phyloP scores from a whole-genome alignment of 352 stramenopile species.

The Pythium oligandrum region DNA sequence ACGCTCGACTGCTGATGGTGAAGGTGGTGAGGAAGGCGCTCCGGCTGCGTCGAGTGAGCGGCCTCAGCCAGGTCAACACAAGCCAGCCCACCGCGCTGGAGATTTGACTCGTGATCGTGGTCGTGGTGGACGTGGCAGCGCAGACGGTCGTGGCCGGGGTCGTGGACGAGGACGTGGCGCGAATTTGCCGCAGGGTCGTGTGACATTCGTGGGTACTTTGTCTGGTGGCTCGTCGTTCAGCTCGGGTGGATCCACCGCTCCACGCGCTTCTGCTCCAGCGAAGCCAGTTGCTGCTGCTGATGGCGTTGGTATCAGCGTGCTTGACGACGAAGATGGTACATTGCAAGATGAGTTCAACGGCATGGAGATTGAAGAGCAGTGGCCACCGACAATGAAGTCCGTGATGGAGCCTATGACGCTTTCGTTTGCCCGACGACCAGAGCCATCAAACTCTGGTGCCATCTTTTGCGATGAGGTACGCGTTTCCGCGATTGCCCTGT shows the following conservation, averaged over 20 bases:
- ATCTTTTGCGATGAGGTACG: slow-evolving; percentile 56
- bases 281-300: slow-evolving; percentile 58
- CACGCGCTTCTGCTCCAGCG: slow-evolving; percentile 23
- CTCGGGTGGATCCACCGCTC: slow-evolving; percentile 26
- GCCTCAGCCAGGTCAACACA: slow-evolving; percentile 17
- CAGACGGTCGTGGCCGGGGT: slow-evolving; percentile 28
- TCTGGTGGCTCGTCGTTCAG: slow-evolving; percentile 79
- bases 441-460: slow-evolving; percentile 50
- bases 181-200: slow-evolving; percentile 55
- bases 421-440: slow-evolving; percentile 56
- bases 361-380: slow-evolving; percentile 69
- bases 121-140: slow-evolving; percentile 21
- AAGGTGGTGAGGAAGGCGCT: slow-evolving; percentile 5
- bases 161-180: slow-evolving; percentile 45
- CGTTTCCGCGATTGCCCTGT: not conserved
- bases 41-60: slow-evolving; percentile 8
- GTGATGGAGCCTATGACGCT: slow-evolving; percentile 82
- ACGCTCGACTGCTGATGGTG: slow-evolving; percentile 28
- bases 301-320: slow-evolving; percentile 79
- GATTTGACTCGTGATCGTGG: slow-evolving; percentile 35
- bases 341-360: slow-evolving; percentile 44
- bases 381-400: slow-evolving; percentile 74
- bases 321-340: slow-evolving; percentile 59
- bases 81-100: slow-evolving; percentile 29
- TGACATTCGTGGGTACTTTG: slow-evolving; percentile 76